phyloP scores from a whole-genome alignment of 345 rosid genomes.

The Firmiana major region DNA sequence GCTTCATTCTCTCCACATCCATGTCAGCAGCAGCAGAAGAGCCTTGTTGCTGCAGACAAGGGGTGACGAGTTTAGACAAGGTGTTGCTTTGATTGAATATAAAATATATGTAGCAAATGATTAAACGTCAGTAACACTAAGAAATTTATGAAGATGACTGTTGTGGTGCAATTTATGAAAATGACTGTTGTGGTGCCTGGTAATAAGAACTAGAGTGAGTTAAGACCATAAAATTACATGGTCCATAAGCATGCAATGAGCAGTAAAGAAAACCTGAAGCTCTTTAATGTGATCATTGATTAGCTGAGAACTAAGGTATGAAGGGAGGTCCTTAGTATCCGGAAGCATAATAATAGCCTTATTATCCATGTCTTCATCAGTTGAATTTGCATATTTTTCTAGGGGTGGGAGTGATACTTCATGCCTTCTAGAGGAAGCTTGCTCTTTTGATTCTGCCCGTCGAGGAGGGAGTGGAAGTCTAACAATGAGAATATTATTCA shows the following conservation, averaged over 20 bases:
- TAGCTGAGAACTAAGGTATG: slow-evolving; percentile 39
- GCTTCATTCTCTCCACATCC: slow-evolving; percentile 63
- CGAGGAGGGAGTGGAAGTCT: slow-evolving; percentile 29
- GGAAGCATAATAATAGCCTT: slow-evolving; percentile 40
- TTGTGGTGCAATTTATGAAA: too few species aligned
- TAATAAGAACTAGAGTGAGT: neutral
- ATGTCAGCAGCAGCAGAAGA: slow-evolving; percentile 63
- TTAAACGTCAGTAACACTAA: neutral
- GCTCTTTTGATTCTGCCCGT: slow-evolving; percentile 23
- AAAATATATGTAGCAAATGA: neutral
- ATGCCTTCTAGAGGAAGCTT: slow-evolving; percentile 47
- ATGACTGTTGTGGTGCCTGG: neutral
- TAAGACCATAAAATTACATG: neutral
- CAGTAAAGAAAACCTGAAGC: slow-evolving; percentile 53
- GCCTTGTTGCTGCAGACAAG: slow-evolving; percentile 44
- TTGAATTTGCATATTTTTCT: slow-evolving; percentile 44
- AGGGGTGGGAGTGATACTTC: slow-evolving; percentile 52
- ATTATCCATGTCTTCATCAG: slow-evolving; percentile 36
- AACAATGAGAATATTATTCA: slow-evolving; percentile 63
- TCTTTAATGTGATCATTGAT: slow-evolving; percentile 57
- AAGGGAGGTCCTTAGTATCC: slow-evolving; percentile 21
- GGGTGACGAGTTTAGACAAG: neutral
- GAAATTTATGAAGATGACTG: neutral
- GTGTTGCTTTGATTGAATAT: neutral
- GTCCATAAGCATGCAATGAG: neutral